These are phyloP conservation scores for Globisporangium orthogonon DNA, from an alignment of 352 stramenopile genomes.

Conservation along the genomic window DNA sequence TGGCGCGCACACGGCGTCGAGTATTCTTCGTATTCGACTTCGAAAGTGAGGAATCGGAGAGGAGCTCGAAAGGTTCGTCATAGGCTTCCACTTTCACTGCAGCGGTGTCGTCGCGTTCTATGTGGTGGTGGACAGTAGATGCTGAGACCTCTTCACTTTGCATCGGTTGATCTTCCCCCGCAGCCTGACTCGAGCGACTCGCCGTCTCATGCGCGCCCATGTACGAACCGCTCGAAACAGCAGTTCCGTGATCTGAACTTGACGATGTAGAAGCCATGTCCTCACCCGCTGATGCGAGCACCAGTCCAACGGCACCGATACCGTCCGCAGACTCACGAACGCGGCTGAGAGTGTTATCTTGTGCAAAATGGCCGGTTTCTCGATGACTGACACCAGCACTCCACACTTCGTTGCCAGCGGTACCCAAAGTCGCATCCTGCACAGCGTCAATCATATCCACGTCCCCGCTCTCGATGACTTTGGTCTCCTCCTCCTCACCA, in stretches of 20 bases:
- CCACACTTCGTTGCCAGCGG: background rate
- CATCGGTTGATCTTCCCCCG: no score
- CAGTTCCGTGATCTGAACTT: no score
- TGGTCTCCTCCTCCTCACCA: slow-evolving; percentile 9
- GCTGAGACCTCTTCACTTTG: no score
- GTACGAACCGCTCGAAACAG: no score
- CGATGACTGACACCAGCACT: background rate
- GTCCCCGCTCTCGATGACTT: background rate
- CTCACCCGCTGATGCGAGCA: no score
- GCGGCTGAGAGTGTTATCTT: no score
- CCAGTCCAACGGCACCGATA: no score
- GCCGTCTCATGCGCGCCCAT: no score
- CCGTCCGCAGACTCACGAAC: no score
- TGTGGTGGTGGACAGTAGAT: background rate
- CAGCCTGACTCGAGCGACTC: no score
- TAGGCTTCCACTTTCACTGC: background rate
- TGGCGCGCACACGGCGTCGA: slow-evolving; percentile 1
- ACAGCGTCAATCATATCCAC: background rate
- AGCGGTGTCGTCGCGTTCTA: background rate
- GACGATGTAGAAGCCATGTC: no score
- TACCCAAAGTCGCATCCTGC: background rate
- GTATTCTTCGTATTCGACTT: background rate
- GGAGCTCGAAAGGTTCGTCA: background rate
- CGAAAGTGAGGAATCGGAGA: background rate
- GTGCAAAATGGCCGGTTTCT: no score